A percentile compares a stretch with the other conserved stretches of the same genome.
Conservation (phyloP, 257 asterid genomes). For the Solanum chmielewskii region DNA sequence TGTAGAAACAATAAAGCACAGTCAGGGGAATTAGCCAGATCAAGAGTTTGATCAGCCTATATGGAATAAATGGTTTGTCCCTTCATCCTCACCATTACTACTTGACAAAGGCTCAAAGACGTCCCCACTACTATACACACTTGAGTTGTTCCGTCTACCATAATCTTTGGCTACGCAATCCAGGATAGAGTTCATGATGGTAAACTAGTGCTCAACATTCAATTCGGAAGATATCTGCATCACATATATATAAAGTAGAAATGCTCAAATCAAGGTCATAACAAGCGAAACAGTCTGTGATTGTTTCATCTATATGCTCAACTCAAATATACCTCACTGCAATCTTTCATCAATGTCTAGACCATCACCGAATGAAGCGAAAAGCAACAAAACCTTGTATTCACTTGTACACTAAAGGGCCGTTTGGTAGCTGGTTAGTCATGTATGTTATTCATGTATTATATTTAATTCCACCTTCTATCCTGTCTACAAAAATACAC, state of each 20-base stretch:
- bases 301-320: neutral
- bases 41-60: neutral
- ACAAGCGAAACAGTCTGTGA: neutral
- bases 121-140: constrained; percentile 30
- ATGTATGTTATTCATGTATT: neutral
- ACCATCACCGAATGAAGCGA: neutral
- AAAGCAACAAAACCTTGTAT: no score
- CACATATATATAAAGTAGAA: neutral
- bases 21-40: neutral
- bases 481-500: neutral
- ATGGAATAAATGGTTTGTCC: neutral
- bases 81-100: constrained; percentile 37
- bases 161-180: constrained; percentile 26
- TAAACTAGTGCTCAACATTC: neutral
- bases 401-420: neutral
- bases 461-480: neutral
- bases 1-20: constrained; percentile 11
- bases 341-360: neutral
- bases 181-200: constrained; percentile 14
- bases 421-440: neutral
- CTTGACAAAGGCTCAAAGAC: constrained; percentile 53
- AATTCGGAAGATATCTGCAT: neutral
- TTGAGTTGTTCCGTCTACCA: constrained; percentile 21
- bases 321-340: neutral
- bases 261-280: neutral